Base-by-base conservation (phyloP, 768 basidiomycete species). In the Leccinum arenicola region DNA sequence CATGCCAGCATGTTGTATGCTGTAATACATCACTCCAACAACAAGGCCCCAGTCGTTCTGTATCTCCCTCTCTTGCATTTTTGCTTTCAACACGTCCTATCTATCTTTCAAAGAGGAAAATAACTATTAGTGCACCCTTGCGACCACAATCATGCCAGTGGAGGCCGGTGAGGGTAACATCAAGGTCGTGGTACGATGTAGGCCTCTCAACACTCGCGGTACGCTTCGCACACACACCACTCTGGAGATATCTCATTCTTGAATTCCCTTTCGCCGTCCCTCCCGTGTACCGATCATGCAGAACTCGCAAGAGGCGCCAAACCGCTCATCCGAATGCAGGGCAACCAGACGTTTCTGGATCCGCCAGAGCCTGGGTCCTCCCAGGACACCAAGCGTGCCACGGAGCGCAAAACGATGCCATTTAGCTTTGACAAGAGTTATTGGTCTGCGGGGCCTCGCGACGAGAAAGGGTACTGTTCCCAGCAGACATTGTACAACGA, bases 351-450 rank as follows among this genome's bases (percentile, higher is more conserved):
- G 2, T 84, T 93, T 71, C 77, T 98, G 59, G 91, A 95, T 74
- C 94, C 95, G 17, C 95, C 95, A 31, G 93, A 95, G 67, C 17
- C 73, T 14, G 89, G 89, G 45, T 86, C 87, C 4, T 64, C 77
- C 43, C 86, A 85, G 69, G 83, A 86, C 68, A 73, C 83, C 19
- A 91, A 91, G 68, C 89, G 92, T 68, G 91, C 93, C 17, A 88
- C 90, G 8, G 95, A 97, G 74, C 86, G 92, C 66, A 96, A 91
- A 78, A 83, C 87, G 6, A 89, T 95, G 85, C 74, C 83, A 0
- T 98, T 98, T 75, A 89, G 90, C 62, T 98, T 98, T 65, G 96
- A 98, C 82, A 96, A 95, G 82, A 91, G 89, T 56, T 98, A 98
- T 74, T 96, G 95, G 95, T 95, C 93, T 43, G 94, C 94, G 14